Conservation (phyloP, 1,284 basidiomycete genomes). For the Fistulinella cinereoalba region DNA sequence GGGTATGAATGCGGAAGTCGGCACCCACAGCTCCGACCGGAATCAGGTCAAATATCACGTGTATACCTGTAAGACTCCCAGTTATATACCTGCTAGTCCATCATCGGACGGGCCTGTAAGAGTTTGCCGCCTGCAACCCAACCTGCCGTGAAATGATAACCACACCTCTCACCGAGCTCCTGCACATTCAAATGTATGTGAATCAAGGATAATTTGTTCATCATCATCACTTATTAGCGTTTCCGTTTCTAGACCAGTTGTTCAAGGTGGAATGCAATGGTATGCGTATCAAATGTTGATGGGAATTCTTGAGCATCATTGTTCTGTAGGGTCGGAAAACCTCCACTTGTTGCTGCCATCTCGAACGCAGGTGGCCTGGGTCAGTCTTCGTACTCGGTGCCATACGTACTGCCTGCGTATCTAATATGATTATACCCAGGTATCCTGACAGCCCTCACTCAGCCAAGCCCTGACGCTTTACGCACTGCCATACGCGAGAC, state of each 20-base stretch:
- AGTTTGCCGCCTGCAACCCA: too few species aligned
- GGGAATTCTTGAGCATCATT: background rate
- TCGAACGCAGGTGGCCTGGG: slow-evolving; percentile 87
- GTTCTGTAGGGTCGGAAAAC: slow-evolving; percentile 67
- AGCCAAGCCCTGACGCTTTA: slow-evolving; percentile 82
- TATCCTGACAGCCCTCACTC: slow-evolving; percentile 84
- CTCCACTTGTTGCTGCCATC: slow-evolving; percentile 74
- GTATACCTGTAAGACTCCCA: too few species aligned
- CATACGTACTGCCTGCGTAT: slow-evolving; percentile 3
- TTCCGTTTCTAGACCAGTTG: slow-evolving; percentile 53
- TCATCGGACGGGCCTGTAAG: too few species aligned
- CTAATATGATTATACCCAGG: slow-evolving; percentile 38
- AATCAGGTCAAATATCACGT: background rate
- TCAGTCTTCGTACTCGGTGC: slow-evolving; percentile 16
- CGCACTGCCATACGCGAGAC: slow-evolving; percentile 85
- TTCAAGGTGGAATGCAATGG: slow-evolving; percentile 89
- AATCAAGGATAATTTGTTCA: background rate
- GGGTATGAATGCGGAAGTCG: too few species aligned
- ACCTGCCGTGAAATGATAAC: slow-evolving; percentile 28
- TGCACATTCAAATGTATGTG: slow-evolving; percentile 39
- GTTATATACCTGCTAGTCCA: too few species aligned
- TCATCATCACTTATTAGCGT: slow-evolving; percentile 7
- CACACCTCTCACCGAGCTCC: slow-evolving; percentile 41
- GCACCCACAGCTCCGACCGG: too few species aligned
- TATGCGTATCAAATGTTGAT: slow-evolving; percentile 30